These are phyloP conservation scores for Backusella morwellensis DNA, from an alignment of 192 early-diverging fungal genomes.

Conservation along the genomic window DNA sequence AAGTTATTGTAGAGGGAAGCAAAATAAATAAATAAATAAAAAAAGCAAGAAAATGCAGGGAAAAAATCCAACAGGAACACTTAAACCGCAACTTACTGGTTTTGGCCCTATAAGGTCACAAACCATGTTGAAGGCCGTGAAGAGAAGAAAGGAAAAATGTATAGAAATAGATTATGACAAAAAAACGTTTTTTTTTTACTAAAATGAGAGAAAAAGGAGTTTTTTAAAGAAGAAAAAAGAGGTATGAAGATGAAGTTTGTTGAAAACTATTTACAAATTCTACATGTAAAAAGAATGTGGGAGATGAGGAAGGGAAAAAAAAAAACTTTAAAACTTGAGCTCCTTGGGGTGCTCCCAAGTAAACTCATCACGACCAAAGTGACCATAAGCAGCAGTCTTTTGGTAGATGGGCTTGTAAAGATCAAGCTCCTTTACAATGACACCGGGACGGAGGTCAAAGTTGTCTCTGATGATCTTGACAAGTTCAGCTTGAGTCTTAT, in stretches of 20 bases:
- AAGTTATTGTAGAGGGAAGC: too few species aligned
- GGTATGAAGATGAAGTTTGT: conserved; percentile 18
- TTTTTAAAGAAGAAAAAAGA: neutral
- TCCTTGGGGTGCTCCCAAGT: conserved; percentile 90
- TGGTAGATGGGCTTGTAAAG: conserved; percentile 98
- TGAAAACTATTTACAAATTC: conserved; percentile 18
- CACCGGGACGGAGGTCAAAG: conserved; percentile 98
- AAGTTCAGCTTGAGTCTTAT: conserved; percentile 86
- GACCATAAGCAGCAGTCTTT: conserved; percentile 95
- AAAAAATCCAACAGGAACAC: too few species aligned
- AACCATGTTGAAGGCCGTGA: conserved; percentile 24
- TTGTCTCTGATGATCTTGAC: conserved; percentile 95
- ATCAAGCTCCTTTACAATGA: conserved; percentile 97
- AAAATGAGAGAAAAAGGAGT: neutral
- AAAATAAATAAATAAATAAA: too few species aligned
- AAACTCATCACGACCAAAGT: conserved; percentile 92
- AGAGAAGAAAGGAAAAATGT: conserved; percentile 9
- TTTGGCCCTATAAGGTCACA: neutral
- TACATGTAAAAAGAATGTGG: neutral
- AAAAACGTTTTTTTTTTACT: neutral
- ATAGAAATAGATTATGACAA: neutral
- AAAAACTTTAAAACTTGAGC: conserved; percentile 56
- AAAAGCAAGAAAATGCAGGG: too few species aligned
- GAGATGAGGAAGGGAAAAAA: neutral
- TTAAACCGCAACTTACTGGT: too few species aligned